phyloP scores from a whole-genome alignment of 768 basidiomycete genomes.

The Mycena galopus region DNA sequence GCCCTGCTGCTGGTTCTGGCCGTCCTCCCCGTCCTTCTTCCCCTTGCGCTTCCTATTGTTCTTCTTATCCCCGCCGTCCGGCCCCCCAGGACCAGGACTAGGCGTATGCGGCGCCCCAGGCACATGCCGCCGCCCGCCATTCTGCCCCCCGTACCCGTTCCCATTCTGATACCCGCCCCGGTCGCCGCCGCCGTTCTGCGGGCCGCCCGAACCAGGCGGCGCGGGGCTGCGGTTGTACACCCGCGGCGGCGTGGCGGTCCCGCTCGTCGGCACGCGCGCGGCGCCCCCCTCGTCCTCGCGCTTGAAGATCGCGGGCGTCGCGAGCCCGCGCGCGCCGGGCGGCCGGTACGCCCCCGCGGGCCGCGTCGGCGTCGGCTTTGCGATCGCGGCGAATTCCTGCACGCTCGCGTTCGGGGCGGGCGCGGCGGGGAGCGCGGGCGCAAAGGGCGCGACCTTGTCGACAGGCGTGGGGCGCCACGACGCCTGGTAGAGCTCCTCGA shows the following conservation, averaged over 20 bases:
- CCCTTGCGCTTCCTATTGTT: conserved; percentile 72
- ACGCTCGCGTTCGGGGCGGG: conserved; percentile 77
- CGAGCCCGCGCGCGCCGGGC: conserved; percentile 90
- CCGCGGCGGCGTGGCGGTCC: conserved; percentile 73
- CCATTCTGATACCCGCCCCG: conserved; percentile 45
- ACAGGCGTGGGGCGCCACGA: conserved; percentile 84
- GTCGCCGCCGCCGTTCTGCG: conserved; percentile 46
- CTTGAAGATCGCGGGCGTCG: conserved; percentile 90
- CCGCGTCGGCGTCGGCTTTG: conserved; percentile 71
- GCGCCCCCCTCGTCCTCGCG: conserved; percentile 91
- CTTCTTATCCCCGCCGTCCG: conserved; percentile 53
- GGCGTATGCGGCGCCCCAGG: conserved; percentile 77
- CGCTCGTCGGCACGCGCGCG: conserved; percentile 63
- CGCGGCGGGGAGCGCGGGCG: conserved; percentile 72
- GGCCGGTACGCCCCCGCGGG: conserved; percentile 93
- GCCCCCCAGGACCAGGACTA: conserved; percentile 50
- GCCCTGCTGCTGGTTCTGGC: conserved; percentile 40
- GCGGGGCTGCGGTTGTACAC: conserved; percentile 70
- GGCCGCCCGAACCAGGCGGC: conserved; percentile 57
- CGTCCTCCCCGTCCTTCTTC: conserved; percentile 50
- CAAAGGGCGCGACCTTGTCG: conserved; percentile 77
- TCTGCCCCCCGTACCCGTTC: conserved; percentile 45
- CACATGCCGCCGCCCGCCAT: conserved; percentile 68
- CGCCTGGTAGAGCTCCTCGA: conserved; percentile 93
- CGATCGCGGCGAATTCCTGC: conserved; percentile 56